Evolutionary conservation across 352 stramenopile genomes (phyloP).

Genomic region (Phytopythium vexans): DNA sequence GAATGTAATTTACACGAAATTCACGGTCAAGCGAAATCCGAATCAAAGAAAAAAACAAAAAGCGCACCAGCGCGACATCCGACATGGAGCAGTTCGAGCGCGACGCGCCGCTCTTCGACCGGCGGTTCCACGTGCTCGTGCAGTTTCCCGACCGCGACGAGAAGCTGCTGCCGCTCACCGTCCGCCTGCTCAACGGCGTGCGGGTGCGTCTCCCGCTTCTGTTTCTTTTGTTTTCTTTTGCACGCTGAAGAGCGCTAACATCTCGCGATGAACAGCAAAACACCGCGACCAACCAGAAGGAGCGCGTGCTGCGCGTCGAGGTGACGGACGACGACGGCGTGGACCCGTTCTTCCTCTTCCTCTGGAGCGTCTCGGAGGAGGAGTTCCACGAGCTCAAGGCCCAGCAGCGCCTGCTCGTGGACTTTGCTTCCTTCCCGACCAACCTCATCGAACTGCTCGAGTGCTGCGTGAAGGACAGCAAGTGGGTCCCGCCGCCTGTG

Average conservation of each 20-base stretch:
- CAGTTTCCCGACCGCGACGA: slow-evolving; percentile 80
- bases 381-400: slow-evolving; percentile 94
- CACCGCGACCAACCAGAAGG: slow-evolving; percentile 74
- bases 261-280: slow-evolving; percentile 45
- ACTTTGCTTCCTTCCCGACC: slow-evolving; percentile 90
- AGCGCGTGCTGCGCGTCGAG: slow-evolving; percentile 90
- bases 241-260: not conserved
- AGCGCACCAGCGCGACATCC: not conserved
- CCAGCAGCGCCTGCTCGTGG: slow-evolving; percentile 91
- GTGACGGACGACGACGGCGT: slow-evolving; percentile 91
- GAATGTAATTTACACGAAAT: too few relatives aligned
- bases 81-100: slow-evolving; percentile 82
- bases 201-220: slow-evolving; percentile 39
- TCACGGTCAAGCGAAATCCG: not conserved
- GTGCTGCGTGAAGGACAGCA: slow-evolving; percentile 82
- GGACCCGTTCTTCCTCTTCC: slow-evolving; percentile 91
- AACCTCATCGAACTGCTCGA: slow-evolving; percentile 93
- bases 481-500: slow-evolving; percentile 21
- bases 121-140: slow-evolving; percentile 79
- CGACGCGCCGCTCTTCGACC: slow-evolving; percentile 79
- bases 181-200: slow-evolving; percentile 70
- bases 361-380: slow-evolving; percentile 92
- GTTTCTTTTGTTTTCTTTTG: not conserved
- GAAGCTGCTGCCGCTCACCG: slow-evolving; percentile 68
- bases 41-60: not conserved